Conservation (phyloP, 129 eudicot species). For the Tagetes patula region DNA sequence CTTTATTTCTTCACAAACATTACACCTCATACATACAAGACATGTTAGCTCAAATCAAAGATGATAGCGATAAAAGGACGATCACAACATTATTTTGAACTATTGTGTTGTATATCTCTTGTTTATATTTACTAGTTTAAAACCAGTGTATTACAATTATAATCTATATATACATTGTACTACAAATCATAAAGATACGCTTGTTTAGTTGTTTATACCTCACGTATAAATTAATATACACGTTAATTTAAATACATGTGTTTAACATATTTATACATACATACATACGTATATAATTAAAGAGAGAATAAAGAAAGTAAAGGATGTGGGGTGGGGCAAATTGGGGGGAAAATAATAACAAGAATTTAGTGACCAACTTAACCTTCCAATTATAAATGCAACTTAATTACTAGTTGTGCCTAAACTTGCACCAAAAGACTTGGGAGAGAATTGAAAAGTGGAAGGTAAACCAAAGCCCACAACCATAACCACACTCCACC, state of each 20-base stretch:
- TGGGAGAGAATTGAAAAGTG: conserved; percentile 51
- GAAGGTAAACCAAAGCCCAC: conserved; percentile 80
- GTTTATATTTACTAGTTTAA: too few relatives aligned
- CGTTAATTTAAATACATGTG: background rate
- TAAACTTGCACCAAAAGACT: conserved; percentile 70
- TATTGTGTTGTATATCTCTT: too few relatives aligned
- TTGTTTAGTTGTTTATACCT: background rate
- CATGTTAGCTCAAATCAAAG: background rate
- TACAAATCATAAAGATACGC: background rate
- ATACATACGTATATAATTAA: background rate
- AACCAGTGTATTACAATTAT: too few relatives aligned
- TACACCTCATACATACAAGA: too few relatives aligned
- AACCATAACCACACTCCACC: conserved; percentile 46
- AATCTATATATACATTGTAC: too few relatives aligned
- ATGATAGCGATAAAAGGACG: too few relatives aligned
- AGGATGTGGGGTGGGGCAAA: conserved; percentile 26
- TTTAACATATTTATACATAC: background rate
- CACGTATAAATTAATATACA: background rate
- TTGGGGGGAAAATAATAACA: conserved; percentile 31
- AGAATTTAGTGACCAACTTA: conserved; percentile 36
- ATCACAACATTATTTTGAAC: too few relatives aligned
- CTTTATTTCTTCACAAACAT: background rate
- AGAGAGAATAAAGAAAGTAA: background rate
- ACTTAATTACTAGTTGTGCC: conserved; percentile 32
- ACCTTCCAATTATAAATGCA: conserved; percentile 34